A percentile compares a stretch with the other conserved stretches of the same genome.
Conservation (phyloP, 306 rosid genomes). For the Pachyrhizus erosus region DNA sequence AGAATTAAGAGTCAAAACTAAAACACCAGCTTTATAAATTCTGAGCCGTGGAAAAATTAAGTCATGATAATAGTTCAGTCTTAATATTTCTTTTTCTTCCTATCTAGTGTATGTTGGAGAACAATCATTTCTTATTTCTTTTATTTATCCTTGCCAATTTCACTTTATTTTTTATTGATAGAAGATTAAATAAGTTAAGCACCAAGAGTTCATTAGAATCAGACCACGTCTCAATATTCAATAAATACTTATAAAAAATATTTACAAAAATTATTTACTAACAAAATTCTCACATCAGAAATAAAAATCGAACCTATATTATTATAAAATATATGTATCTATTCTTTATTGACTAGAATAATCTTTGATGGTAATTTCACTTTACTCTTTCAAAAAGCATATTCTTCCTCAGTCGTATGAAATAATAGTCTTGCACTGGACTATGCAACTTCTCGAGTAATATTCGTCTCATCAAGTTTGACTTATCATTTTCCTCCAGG, state of each 20-base stretch:
- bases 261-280: too few species aligned
- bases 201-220: too few species aligned
- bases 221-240: too few species aligned
- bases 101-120: too few species aligned
- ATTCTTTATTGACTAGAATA: too few species aligned
- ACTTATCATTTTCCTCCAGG: not conserved
- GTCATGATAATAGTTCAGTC: not conserved
- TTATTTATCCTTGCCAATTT: too few species aligned
- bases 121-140: too few species aligned
- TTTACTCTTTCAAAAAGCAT: not conserved
- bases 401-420: not conserved
- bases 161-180: not conserved
- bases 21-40: not conserved
- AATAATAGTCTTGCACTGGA: not conserved
- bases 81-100: not conserved
- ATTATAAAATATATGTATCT: too few species aligned
- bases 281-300: too few species aligned
- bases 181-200: too few species aligned
- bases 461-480: not conserved
- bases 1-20: not conserved
- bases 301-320: too few species aligned
- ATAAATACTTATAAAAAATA: too few species aligned
- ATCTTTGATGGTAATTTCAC: not conserved
- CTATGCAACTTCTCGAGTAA: not conserved
- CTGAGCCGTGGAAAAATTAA: not conserved